phyloP scores from a whole-genome alignment of 495 filamentous ascomycete species.

The Penicillium samsonianum region DNA sequence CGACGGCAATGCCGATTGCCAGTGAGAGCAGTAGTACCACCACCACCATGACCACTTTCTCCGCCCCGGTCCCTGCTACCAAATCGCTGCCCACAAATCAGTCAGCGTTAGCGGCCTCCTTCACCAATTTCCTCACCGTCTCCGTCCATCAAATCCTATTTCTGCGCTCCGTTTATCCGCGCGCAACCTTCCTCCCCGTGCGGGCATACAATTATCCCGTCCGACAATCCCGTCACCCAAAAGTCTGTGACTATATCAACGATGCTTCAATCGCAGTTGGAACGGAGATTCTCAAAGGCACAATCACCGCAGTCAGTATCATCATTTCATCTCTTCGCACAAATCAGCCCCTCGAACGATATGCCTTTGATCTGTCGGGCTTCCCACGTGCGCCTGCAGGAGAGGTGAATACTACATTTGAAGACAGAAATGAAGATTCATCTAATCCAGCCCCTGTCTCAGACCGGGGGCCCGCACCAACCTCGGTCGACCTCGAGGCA shows the following conservation, averaged over 20 bases:
- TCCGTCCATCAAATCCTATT: conserved; percentile 93
- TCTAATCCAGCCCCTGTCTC: conserved; percentile 41
- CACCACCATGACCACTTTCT: conserved; percentile 50
- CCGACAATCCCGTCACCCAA: conserved; percentile 84
- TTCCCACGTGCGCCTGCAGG: conserved; percentile 66
- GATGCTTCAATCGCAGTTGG: conserved; percentile 78
- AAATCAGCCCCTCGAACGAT: conserved; percentile 70
- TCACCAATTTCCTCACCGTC: conserved; percentile 76
- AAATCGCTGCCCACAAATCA: conserved; percentile 48
- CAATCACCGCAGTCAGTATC: conserved; percentile 70
- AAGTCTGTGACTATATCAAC: conserved; percentile 87
- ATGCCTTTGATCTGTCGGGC: conserved; percentile 75
- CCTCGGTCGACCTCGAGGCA: conserved; percentile 64
- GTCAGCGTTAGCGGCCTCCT: conserved; percentile 50
- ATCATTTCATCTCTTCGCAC: conserved; percentile 67
- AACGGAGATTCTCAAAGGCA: conserved; percentile 69
- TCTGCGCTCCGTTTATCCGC: conserved; percentile 81
- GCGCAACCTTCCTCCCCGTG: conserved; percentile 74
- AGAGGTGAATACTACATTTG: conserved; percentile 57
- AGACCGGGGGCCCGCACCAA: conserved; percentile 36
- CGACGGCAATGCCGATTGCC: conserved; percentile 50
- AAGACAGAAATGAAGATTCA: conserved; percentile 47
- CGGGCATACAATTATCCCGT: conserved; percentile 88
- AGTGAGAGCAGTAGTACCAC: conserved; percentile 51
- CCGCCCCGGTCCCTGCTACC: conserved; percentile 47